phyloP scores from a whole-genome alignment of 2,329 filamentous ascomycete species.

The Aspergillus clavatus region DNA sequence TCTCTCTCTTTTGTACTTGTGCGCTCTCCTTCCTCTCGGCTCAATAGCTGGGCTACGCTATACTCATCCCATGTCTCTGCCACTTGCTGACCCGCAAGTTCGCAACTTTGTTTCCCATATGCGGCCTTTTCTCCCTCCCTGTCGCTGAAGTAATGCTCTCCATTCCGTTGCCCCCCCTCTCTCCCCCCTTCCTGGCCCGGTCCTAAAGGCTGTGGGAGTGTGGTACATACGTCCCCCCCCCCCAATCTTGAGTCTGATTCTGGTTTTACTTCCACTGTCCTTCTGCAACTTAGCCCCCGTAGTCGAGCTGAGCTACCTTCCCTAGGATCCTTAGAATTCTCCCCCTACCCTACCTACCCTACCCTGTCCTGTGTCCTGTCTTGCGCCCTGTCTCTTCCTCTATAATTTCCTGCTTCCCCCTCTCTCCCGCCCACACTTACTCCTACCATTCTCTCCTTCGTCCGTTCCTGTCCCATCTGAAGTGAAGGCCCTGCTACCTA shows the following conservation, averaged over 20 bases:
- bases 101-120: slow-evolving; percentile 2
- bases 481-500: neutral
- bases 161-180: slow-evolving; percentile 45
- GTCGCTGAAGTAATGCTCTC: slow-evolving; percentile 54
- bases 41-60: too few species aligned
- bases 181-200: too few species aligned
- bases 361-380: slow-evolving; percentile 15
- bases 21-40: too few species aligned
- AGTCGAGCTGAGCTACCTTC: too few species aligned
- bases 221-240: too few species aligned
- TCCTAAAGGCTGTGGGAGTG: too few species aligned
- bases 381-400: slow-evolving; percentile 2
- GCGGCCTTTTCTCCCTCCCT: slow-evolving; percentile 27
- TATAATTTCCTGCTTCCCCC: slow-evolving; percentile 16
- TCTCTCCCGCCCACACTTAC: slow-evolving; percentile 10
- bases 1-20: too few species aligned
- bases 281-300: too few species aligned
- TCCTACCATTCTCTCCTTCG: slow-evolving; percentile 36
- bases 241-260: too few species aligned
- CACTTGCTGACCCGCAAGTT: slow-evolving; percentile 10
- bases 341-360: slow-evolving; percentile 26
- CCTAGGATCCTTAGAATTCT: slow-evolving; percentile 23
- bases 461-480: slow-evolving; percentile 27
- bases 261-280: too few species aligned
- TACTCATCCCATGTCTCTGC: slow-evolving; percentile 6